Base-by-base conservation (phyloP, 768 basidiomycete species). In the Leccinum uliginosum region DNA sequence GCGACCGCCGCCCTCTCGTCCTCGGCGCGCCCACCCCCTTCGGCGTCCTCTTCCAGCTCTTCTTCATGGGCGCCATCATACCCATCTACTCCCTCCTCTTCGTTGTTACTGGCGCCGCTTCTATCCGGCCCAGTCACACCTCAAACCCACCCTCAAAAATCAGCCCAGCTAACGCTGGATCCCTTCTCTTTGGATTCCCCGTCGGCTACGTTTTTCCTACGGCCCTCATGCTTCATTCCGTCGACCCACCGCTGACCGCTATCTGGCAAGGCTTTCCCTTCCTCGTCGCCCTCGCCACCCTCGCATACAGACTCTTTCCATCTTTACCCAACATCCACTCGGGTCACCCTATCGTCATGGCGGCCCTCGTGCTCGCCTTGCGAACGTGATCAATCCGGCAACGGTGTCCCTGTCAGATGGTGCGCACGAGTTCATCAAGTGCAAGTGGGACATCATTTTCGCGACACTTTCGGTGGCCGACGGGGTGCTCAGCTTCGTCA, bases 181-280 rank as follows among this genome's bases (percentile, higher is more conserved):
- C 80, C 14, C 71, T 81, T 27, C 59, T 80, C 17, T 83, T 83
- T 62, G 78, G 76, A 1, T 29, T 82, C 32, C 26, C 78, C 30
- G 61, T 75, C 11, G 82, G 83, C 9, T 76, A 70, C 14, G 62
- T 71, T 19, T 73, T 82, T 19, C 82, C 82, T 10, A 76, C 80
- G 6, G 54, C 73, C 21, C 73, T 71, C 48, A 77, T 84, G 74
- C 49, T 83, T 56, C 32, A 72, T 44, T 55, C 80, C 26, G 63
- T 69, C 30, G 78, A 78, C 53, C 73, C 78, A 1, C 58, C 59
- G 45, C 65, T 82, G 44, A 83, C 81, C 12, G 79, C 78, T 9
- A 68, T 78, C 34, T 85, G 83, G 83, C 83, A 83, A 59, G 59
- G 73, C 24, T 83, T 78, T 59, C 83, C 83, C 14, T 38, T 78